Base-by-base conservation (phyloP, 306 rosid genomes). In the Medicago lupulina region DNA sequence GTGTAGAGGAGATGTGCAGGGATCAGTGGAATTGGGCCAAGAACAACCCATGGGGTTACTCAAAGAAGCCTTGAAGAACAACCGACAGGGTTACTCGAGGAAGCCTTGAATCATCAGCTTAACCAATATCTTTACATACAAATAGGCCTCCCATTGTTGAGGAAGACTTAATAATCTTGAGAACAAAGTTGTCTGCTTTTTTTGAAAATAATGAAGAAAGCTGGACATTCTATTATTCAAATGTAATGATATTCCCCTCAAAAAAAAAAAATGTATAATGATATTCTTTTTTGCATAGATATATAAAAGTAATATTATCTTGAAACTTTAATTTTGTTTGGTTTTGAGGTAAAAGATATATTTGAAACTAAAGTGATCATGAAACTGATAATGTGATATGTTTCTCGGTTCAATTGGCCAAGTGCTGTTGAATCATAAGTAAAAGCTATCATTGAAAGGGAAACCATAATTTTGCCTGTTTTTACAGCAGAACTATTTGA, bases 1-100 rank as follows among this genome's bases (percentile, higher is more conserved):
- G 86, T 10, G 74, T 92, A 49, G 90, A 70, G 7, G 98, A 95
- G 84, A 95, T 95, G 96, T 92, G 99, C 89, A 87, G 97, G 78
- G 99, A 95, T 80, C 99, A 95, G 73, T 95, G 99, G 99, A 90
- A 87, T 10, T 95, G 99, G 99, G 99, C 93, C 43, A 85, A 82
- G 83, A 88, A 76, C 78, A 95, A 95, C 83, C 97, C 99, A 2
- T 88, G 84, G 87, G 99, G 99, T 2, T 95, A 95, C 77, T 50
- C 77, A 17, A 81, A 60, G 46, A 82, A 85, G 86, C 74, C 28
- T 64, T 79, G 80, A 79, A 71, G 31, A 28, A 28, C 31, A 28
- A 28, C 31, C 31, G 31, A 2, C 28, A 3, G 4, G 31, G 4
- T 28, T 28, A 28, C 31, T 28, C 4, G 1, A 28, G 31, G 31